Percentiles rank a stretch among this genome's conserved stretches.
phyloP scores from a whole-genome alignment of 306 rosid species.

The Rubus idaeus region DNA sequence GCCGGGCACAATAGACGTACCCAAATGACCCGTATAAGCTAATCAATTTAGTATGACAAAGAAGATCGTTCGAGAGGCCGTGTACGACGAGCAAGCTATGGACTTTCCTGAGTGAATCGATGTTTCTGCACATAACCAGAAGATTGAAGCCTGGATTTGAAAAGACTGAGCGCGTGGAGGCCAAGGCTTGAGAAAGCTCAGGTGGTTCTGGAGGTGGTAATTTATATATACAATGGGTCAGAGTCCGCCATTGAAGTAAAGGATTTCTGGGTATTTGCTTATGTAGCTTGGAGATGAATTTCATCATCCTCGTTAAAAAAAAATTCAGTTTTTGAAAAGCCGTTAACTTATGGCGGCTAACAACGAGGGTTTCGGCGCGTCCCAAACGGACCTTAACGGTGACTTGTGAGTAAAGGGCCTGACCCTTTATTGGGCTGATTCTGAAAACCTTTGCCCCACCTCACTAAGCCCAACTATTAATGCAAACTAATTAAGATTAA shows the following conservation, averaged over 20 bases:
- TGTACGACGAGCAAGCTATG: constrained; percentile 51
- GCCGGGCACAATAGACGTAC: constrained; percentile 47
- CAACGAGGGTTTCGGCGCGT: no score
- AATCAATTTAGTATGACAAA: constrained; percentile 47
- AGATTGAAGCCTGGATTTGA: constrained; percentile 43
- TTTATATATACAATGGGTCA: constrained; percentile 6
- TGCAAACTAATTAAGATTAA: no score
- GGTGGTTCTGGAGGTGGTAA: constrained; percentile 15
- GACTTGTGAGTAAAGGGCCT: no score
- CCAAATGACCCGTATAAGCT: constrained; percentile 62
- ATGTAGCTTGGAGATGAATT: constrained; percentile 13
- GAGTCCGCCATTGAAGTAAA: constrained; percentile 26
- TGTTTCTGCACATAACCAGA: constrained; percentile 41
- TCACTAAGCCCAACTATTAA: no score
- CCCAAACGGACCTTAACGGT: no score
- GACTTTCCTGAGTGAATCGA: constrained; percentile 44
- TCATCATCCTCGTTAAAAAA: background rate
- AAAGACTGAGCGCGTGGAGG: constrained; percentile 25
- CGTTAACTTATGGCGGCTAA: background rate
- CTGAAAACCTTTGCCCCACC: no score
- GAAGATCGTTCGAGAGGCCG: constrained; percentile 39
- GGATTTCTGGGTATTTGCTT: background rate
- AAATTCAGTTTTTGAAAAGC: background rate
- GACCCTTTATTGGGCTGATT: no score
- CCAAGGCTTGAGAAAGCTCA: constrained; percentile 21